Evolutionary conservation across 202 grass and related monocot species (phyloP).

Genomic region (Carex arenaria): DNA sequence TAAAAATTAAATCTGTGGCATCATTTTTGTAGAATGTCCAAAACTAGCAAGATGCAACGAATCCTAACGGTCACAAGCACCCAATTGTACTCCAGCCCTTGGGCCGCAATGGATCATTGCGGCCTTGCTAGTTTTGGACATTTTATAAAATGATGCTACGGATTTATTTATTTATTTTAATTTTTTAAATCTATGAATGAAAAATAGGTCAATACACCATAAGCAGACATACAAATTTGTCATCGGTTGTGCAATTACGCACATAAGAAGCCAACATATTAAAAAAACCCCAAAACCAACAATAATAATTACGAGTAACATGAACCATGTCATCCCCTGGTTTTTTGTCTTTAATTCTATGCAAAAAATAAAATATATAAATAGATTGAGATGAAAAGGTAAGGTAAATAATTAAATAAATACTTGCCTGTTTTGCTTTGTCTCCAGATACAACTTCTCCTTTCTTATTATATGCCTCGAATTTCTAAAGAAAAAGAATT

Average conservation of each 20-base stretch:
- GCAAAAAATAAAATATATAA: not conserved
- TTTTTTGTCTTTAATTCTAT: not conserved
- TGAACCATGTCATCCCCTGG: not conserved
- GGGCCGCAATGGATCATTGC: too few species aligned
- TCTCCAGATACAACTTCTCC: conserved; percentile 72
- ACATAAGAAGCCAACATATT: conserved; percentile 1
- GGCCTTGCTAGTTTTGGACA: too few species aligned
- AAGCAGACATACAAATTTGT: not conserved
- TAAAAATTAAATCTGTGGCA: too few species aligned
- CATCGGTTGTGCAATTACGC: not conserved
- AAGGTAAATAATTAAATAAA: not conserved
- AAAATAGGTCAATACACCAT: not conserved
- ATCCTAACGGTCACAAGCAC: too few species aligned
- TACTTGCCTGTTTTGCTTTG: conserved; percentile 80
- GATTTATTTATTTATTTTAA: too few species aligned
- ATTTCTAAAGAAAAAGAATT: conserved; percentile 62
- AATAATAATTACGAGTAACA: not conserved
- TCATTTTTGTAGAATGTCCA: too few species aligned
- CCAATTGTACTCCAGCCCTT: too few species aligned
- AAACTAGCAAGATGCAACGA: too few species aligned
- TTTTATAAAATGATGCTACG: too few species aligned
- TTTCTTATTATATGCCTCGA: conserved; percentile 91
- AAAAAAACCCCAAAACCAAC: not conserved
- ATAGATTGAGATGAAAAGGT: not conserved
- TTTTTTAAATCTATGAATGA: too few species aligned